A percentile compares a stretch with the other conserved stretches of the same genome.
Conservation (phyloP, 768 basidiomycete species). For the Inosperma sp. region DNA sequence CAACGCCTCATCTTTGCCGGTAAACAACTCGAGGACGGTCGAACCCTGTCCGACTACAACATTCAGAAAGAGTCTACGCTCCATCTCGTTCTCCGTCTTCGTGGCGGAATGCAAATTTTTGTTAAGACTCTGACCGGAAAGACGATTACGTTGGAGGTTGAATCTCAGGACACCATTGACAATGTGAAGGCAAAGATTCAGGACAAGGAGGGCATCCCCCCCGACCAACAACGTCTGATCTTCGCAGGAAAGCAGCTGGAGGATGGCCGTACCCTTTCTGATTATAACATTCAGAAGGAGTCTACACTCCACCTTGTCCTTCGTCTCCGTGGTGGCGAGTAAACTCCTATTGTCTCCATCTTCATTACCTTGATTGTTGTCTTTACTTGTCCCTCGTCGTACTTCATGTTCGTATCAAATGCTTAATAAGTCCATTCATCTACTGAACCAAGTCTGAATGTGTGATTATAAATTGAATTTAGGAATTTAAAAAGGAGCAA, state of each 20-base stretch:
- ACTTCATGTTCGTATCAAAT: not conserved
- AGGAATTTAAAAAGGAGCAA: not conserved
- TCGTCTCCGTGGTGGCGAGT: slow-evolving; percentile 76
- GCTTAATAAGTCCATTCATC: not conserved
- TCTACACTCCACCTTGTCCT: slow-evolving; percentile 72
- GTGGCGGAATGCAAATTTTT: slow-evolving; percentile 90
- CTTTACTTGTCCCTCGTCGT: not conserved
- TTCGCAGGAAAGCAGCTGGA: slow-evolving; percentile 95
- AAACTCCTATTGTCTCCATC: slow-evolving; percentile 9
- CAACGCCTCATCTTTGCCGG: slow-evolving; percentile 91
- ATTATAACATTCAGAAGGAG: slow-evolving; percentile 82
- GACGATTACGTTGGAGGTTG: slow-evolving; percentile 90
- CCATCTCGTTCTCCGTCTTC: slow-evolving; percentile 76
- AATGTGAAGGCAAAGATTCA: slow-evolving; percentile 83
- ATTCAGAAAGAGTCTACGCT: slow-evolving; percentile 89
- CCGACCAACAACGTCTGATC: slow-evolving; percentile 85
- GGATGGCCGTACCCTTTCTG: slow-evolving; percentile 86
- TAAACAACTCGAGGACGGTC: slow-evolving; percentile 89
- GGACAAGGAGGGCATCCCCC: slow-evolving; percentile 79
- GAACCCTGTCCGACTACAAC: slow-evolving; percentile 87
- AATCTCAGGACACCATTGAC: slow-evolving; percentile 91
- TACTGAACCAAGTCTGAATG: no score
- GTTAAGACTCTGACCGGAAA: slow-evolving; percentile 87
- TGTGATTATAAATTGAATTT: not conserved
- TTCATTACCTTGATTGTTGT: not conserved